Base-by-base conservation (phyloP, 2,329 filamentous ascomycete genomes). In the Hypoxylon sp. region DNA sequence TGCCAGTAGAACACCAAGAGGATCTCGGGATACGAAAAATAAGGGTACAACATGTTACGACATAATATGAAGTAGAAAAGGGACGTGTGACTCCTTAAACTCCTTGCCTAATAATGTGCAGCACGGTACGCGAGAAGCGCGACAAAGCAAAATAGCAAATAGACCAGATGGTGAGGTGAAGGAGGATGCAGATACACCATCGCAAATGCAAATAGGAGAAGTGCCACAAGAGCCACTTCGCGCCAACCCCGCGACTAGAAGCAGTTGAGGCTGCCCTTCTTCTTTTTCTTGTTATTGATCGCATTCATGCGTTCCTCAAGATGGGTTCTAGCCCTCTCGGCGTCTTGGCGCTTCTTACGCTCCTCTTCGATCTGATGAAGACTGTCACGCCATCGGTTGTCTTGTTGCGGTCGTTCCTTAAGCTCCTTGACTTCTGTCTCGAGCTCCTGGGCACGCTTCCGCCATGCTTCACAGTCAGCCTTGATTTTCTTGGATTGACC, bases 361-460 rank as follows among this genome's bases (percentile, higher is more conserved):
- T 99, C 96, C 81, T 99, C 95, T 79, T 99, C 97, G 21, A 98
- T 93, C 68, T 94, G 93, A 79, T 97, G 93, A 73, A 98, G 87
- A 70, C 88, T 91, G 47, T 79, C 77, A 24, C 77, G 74, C 87
- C 87, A 91, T 61, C 89, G 82, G 76, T 85, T 83, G 76, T 90
- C 87, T 63, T 83, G 83, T 62, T 81, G 80, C 1, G 85, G 81
- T 74, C 84, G 84, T 2, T 88, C 85, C 79, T 86, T 87, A 72
- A 90, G 84, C 67, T 90, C 88, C 79, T 89, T 90, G 69, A 90
- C 87, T 85, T 93, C 92, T 35, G 82, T 78, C 79, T 97, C 94
- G 42, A 95, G 86, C 65, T 91, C 87, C 76, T 85, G 84, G 39
- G 93, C 93, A 77, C 96, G 94, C 84, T 93, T 94, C 82, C 92